Conservation (phyloP, 129 eudicot genomes). For the Artemisia argyi region DNA sequence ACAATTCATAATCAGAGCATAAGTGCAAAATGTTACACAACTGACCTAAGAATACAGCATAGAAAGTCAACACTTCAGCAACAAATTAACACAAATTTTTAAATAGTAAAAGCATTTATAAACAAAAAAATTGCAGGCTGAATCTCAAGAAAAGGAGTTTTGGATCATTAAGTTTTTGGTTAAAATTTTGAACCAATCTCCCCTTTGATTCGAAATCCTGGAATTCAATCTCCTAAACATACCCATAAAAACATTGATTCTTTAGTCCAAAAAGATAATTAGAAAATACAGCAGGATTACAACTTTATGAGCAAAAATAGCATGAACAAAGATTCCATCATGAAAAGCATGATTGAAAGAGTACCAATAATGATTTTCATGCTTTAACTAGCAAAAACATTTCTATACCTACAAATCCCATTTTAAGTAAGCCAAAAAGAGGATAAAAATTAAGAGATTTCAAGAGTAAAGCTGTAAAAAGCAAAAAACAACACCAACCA, state of each 20-base stretch:
- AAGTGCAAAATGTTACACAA: neutral
- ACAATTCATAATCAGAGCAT: slow-evolving; percentile 7
- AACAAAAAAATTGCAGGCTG: slow-evolving; percentile 1
- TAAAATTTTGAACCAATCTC: neutral
- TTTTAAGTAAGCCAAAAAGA: neutral
- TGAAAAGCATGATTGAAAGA: slow-evolving; percentile 38
- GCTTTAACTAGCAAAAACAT: slow-evolving; percentile 30
- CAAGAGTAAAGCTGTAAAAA: slow-evolving; percentile 10
- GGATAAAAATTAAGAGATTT: neutral
- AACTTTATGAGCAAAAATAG: slow-evolving; percentile 34
- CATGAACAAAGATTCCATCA: slow-evolving; percentile 39
- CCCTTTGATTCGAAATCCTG: slow-evolving; percentile 1
- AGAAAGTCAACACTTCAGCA: neutral
- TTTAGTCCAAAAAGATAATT: slow-evolving; percentile 20
- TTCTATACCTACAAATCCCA: slow-evolving; percentile 15
- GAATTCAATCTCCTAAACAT: slow-evolving; percentile 6
- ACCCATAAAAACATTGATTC: slow-evolving; percentile 16
- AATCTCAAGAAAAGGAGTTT: neutral
- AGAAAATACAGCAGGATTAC: slow-evolving; percentile 21
- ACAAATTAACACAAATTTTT: neutral
- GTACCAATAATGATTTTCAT: slow-evolving; percentile 30
- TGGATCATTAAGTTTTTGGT: neutral
- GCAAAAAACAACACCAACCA: slow-evolving; percentile 5
- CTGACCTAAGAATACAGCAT: too few relatives aligned
- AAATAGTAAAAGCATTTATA: neutral